A percentile compares a stretch with the other conserved stretches of the same genome.
Evolutionary conservation across 2,329 filamentous ascomycete genomes (phyloP).

Genomic region (Calonectria henricotiae): DNA sequence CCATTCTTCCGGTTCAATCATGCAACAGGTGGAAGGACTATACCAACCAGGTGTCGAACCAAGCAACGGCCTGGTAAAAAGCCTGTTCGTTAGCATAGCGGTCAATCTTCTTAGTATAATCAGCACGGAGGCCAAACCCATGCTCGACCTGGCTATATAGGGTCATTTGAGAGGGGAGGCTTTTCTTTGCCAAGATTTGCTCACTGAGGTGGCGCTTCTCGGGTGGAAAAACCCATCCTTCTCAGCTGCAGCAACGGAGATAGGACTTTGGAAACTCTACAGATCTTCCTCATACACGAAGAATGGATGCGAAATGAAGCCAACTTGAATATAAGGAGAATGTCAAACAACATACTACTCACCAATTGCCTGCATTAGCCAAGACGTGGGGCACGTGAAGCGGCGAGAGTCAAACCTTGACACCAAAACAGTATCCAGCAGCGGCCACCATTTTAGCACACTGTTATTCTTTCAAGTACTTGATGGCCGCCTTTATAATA

Average conservation of each 20-base stretch:
- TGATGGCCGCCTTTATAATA: slow-evolving; percentile 59
- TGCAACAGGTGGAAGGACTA: not conserved
- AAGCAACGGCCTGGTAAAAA: slow-evolving; percentile 27
- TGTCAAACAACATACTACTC: not conserved
- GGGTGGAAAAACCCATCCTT: slow-evolving; percentile 22
- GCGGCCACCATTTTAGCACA: slow-evolving; percentile 74
- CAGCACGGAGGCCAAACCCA: slow-evolving; percentile 15
- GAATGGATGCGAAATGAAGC: slow-evolving; percentile 1
- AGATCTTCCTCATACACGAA: not conserved
- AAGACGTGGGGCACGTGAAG: not conserved
- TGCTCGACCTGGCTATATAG: slow-evolving; percentile 25
- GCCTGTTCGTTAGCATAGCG: slow-evolving; percentile 29
- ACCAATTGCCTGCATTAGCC: not conserved
- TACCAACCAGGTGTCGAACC: slow-evolving; percentile 17
- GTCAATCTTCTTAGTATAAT: not conserved
- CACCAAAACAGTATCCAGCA: slow-evolving; percentile 84
- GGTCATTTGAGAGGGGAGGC: slow-evolving; percentile 4
- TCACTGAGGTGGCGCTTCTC: slow-evolving; percentile 23
- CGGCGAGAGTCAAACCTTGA: slow-evolving; percentile 56
- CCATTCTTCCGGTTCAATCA: no score
- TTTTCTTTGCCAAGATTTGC: slow-evolving; percentile 10
- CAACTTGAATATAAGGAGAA: not conserved
- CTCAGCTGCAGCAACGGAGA: slow-evolving; percentile 3
- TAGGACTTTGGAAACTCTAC: not conserved
- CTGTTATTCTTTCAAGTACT: slow-evolving; percentile 69